Base-by-base conservation (phyloP, 805 yeast genomes). In the Saccharomycopsis olivae region DNA sequence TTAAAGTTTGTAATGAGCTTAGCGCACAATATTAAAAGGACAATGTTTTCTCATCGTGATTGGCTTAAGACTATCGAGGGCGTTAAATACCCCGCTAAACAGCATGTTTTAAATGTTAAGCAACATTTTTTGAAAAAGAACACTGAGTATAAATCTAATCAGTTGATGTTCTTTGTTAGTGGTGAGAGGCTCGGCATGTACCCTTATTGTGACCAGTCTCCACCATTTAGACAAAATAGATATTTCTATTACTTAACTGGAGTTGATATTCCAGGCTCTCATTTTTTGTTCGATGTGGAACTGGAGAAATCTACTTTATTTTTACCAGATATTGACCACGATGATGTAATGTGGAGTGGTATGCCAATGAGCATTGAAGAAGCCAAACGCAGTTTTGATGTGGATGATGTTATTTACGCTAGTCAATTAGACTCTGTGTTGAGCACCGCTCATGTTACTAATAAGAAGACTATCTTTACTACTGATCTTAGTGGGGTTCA, bases 271-370 rank as follows among this genome's bases (percentile, higher is more conserved):
- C 86, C 92, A 0, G 94, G 92, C 1, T 68, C 81, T 25, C 79
- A 74, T 50, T 69, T 85, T 1, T 60, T 81, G 17, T 89, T 71
- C 53, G 64, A 73, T 36, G 52, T 76, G 29, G 53, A 49, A 3
- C 49, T 58, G 5, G 84, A 78, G 33, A 67, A 73, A 39, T 65
- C 86, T 46, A 74, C 78, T 0, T 62, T 89, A 19, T 89, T 81
- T 53, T 64, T 92, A 38, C 96, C 97, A 1, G 72, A 81, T 39
- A 67, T 89, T 29, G 95, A 87, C 53, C 61, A 69, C 32, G 97
- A 92, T 33, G 96, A 85, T 54, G 81, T 89, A 31, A 81, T 92
- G 86, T 89, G 98, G 98, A 78, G 92, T 43, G 98, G 98, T 0
- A 54, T 80, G 59, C 98, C 98, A 4, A 47, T 85, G 38, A 62